A percentile compares a stretch with the other conserved stretches of the same genome.
phyloP scores from a whole-genome alignment of 352 stramenopile species.

The Pythium brachiatum region DNA sequence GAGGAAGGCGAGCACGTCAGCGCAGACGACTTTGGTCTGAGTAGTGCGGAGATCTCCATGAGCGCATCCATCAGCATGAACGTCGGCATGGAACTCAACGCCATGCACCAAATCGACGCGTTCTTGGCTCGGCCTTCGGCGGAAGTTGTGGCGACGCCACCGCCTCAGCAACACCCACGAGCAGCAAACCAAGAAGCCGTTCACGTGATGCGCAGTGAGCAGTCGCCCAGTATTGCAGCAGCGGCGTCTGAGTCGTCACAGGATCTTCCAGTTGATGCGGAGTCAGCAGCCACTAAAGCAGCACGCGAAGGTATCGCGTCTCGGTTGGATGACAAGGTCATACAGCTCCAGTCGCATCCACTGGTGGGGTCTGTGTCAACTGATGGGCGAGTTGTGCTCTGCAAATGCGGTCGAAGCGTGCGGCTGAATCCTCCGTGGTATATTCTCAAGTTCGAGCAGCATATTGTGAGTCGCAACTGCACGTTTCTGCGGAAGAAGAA shows the following conservation, averaged over 20 bases:
- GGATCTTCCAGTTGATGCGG: not conserved
- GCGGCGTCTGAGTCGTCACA: not conserved
- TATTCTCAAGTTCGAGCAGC: slow-evolving; percentile 85
- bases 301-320: slow-evolving; percentile 26
- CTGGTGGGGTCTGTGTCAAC: slow-evolving; percentile 40
- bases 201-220: not conserved
- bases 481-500: slow-evolving; percentile 49
- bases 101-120: slow-evolving; percentile 47
- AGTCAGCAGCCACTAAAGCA: not conserved
- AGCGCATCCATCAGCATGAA: slow-evolving; percentile 42
- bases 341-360: slow-evolving; percentile 51
- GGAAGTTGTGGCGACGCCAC: not conserved
- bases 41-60: slow-evolving; percentile 41
- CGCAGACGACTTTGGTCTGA: slow-evolving; percentile 48
- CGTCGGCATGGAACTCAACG: slow-evolving; percentile 57
- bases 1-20: slow-evolving; percentile 49
- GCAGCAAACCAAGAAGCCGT: not conserved
- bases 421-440: slow-evolving; percentile 82
- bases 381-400: slow-evolving; percentile 57
- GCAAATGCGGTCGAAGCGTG: slow-evolving; percentile 70
- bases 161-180: not conserved
- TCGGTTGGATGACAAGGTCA: slow-evolving; percentile 63
- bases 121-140: slow-evolving; percentile 27
- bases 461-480: slow-evolving; percentile 81
- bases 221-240: no score